Evolutionary conservation across 768 basidiomycete species (phyloP).

Genomic region (Lactarius hengduanensis): DNA sequence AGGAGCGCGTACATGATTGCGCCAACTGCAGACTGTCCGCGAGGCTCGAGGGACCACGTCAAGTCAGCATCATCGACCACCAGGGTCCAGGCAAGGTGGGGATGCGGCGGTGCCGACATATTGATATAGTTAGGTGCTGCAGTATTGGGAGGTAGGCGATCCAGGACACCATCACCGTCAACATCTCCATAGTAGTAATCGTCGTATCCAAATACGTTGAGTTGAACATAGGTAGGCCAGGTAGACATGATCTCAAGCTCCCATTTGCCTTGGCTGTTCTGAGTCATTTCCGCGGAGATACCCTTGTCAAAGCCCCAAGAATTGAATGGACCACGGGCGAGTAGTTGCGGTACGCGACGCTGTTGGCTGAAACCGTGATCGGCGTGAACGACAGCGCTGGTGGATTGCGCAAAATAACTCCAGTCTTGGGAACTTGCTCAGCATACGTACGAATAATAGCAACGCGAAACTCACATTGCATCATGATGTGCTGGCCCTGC

Average conservation of each 20-base stretch:
- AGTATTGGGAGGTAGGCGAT: slow-evolving; percentile 88
- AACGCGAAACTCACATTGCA: slow-evolving; percentile 66
- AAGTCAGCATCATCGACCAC: slow-evolving; percentile 74
- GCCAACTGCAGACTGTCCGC: slow-evolving; percentile 76
- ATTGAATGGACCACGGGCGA: slow-evolving; percentile 89
- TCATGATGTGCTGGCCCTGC: slow-evolving; percentile 80
- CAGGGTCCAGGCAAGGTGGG: slow-evolving; percentile 86
- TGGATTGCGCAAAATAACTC: slow-evolving; percentile 62
- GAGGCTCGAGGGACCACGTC: slow-evolving; percentile 76
- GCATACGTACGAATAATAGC: slow-evolving; percentile 1
- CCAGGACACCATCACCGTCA: slow-evolving; percentile 84
- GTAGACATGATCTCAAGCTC: slow-evolving; percentile 84
- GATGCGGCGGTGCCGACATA: slow-evolving; percentile 85
- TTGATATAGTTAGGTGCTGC: slow-evolving; percentile 86
- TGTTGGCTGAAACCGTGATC: slow-evolving; percentile 59
- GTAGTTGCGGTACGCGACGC: slow-evolving; percentile 82
- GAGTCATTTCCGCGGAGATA: slow-evolving; percentile 64
- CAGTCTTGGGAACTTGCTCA: slow-evolving; percentile 55
- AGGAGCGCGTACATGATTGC: slow-evolving; percentile 88
- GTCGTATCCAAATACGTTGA: slow-evolving; percentile 90
- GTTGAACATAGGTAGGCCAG: slow-evolving; percentile 88
- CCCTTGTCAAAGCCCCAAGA: slow-evolving; percentile 90
- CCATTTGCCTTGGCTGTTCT: slow-evolving; percentile 67
- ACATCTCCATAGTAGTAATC: slow-evolving; percentile 91
- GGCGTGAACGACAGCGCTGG: slow-evolving; percentile 71